A percentile compares a stretch with the other conserved stretches of the same genome.
Evolutionary conservation across 1,284 basidiomycete species (phyloP).

Genomic region (Termitomyces sp.): DNA sequence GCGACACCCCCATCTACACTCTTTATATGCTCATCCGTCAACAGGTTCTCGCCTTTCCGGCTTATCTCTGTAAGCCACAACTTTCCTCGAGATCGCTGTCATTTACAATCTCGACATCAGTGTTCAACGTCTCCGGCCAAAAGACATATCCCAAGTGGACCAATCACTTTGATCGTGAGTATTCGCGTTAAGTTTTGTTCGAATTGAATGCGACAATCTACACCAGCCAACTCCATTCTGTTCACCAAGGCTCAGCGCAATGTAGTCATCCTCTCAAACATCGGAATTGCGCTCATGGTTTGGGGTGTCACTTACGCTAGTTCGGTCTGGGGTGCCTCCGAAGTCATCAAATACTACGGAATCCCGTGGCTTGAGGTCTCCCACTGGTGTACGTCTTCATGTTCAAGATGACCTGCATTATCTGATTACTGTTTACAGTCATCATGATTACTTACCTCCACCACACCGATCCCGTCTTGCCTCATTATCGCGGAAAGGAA

Average conservation of each 20-base stretch:
- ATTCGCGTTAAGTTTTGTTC: constrained; percentile 29
- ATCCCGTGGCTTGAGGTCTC: constrained; percentile 54
- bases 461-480: constrained; percentile 46
- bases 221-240: constrained; percentile 46
- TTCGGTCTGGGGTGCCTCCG: constrained; percentile 31
- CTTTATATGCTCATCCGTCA: constrained; percentile 48
- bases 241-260: constrained; percentile 49
- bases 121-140: constrained; percentile 62
- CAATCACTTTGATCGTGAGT: constrained; percentile 55
- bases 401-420: neutral
- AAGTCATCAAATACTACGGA: constrained; percentile 49
- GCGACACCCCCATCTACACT: constrained; percentile 57
- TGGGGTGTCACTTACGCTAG: constrained; percentile 33
- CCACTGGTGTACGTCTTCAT: constrained; percentile 45
- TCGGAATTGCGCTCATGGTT: constrained; percentile 49
- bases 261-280: constrained; percentile 50
- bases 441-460: constrained; percentile 55
- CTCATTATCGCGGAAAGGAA: constrained; percentile 52
- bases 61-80: constrained; percentile 40
- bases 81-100: constrained; percentile 31
- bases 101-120: constrained; percentile 53
- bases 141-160: constrained; percentile 65
- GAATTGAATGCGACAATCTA: constrained; percentile 5
- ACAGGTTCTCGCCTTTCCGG: constrained; percentile 71
- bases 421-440: constrained; percentile 36